Conservation (phyloP, 2,329 filamentous ascomycete genomes). For the Penicillium nordicum region DNA sequence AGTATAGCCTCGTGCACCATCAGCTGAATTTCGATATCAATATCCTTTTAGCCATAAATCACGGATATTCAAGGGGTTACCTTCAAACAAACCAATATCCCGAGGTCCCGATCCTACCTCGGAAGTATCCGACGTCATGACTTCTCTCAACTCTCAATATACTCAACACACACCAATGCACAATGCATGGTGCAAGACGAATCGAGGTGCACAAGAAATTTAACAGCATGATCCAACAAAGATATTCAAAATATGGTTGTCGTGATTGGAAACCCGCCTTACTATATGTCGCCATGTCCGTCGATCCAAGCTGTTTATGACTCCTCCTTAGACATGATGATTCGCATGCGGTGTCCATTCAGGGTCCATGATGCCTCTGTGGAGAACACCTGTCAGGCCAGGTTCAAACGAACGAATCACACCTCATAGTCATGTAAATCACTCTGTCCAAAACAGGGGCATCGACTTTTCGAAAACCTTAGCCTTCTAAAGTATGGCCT, state of each 20-base stretch:
- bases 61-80: not conserved
- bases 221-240: not conserved
- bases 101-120: not conserved
- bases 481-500: not conserved
- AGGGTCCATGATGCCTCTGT: conserved; percentile 11
- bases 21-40: not conserved
- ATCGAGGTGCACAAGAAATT: not conserved
- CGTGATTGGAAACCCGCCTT: not conserved
- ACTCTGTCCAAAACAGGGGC: not conserved
- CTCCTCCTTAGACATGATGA: not conserved
- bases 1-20: not conserved
- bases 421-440: not conserved
- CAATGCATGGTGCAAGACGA: not conserved
- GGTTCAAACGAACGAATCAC: conserved; percentile 1
- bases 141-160: not conserved
- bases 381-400: not conserved
- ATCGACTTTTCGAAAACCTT: not conserved
- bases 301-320: not conserved
- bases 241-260: not conserved
- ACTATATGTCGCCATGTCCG: not conserved
- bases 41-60: not conserved
- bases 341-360: not conserved
- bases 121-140: conserved; percentile 6
- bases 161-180: not conserved
- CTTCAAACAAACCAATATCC: not conserved